Evolutionary conservation across 495 filamentous ascomycete genomes (phyloP).

Genomic region (Lophiostoma macrostomum): DNA sequence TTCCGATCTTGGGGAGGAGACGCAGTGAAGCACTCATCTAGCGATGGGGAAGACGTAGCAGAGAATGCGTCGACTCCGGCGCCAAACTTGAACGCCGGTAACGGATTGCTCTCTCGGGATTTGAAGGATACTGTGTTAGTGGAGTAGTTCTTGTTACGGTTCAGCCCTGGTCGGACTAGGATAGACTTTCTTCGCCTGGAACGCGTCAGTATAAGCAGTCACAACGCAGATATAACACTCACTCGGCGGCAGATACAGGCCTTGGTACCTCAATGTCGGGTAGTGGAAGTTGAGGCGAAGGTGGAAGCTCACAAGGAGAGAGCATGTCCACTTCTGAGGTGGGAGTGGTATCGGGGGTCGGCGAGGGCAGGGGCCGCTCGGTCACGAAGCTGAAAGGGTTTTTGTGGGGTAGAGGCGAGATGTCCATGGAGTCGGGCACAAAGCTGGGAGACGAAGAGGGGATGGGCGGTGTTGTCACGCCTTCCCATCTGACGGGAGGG

Average conservation of each 20-base stretch:
- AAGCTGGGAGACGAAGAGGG: slow-evolving; percentile 76
- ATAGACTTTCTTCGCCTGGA: slow-evolving; percentile 57
- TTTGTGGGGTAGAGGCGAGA: slow-evolving; percentile 93
- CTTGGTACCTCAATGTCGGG: slow-evolving; percentile 27
- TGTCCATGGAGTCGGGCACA: slow-evolving; percentile 83
- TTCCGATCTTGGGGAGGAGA: slow-evolving; percentile 72
- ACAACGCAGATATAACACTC: slow-evolving; percentile 5
- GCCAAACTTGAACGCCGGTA: slow-evolving; percentile 74
- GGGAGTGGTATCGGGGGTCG: slow-evolving; percentile 52
- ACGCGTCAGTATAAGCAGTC: slow-evolving; percentile 6
- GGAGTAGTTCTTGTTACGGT: slow-evolving; percentile 56
- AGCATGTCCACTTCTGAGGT: slow-evolving; percentile 44
- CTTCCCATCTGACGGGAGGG: slow-evolving; percentile 70
- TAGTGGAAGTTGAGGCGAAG: slow-evolving; percentile 10
- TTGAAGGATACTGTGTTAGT: slow-evolving; percentile 50
- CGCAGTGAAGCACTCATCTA: slow-evolving; percentile 74
- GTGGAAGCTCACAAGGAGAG: slow-evolving; percentile 29
- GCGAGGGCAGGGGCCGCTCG: slow-evolving; percentile 63
- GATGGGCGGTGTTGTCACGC: slow-evolving; percentile 77
- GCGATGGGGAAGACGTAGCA: slow-evolving; percentile 57
- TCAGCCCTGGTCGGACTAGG: slow-evolving; percentile 60
- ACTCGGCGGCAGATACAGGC: slow-evolving; percentile 38
- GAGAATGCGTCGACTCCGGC: slow-evolving; percentile 55
- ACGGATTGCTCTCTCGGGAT: slow-evolving; percentile 56
- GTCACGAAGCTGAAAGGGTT: slow-evolving; percentile 56